Evolutionary conservation across 73 alveolate species (phyloP), one percentile per base, ranked within the genome.

Genomic region (Durusdinium trenchii): DNA sequence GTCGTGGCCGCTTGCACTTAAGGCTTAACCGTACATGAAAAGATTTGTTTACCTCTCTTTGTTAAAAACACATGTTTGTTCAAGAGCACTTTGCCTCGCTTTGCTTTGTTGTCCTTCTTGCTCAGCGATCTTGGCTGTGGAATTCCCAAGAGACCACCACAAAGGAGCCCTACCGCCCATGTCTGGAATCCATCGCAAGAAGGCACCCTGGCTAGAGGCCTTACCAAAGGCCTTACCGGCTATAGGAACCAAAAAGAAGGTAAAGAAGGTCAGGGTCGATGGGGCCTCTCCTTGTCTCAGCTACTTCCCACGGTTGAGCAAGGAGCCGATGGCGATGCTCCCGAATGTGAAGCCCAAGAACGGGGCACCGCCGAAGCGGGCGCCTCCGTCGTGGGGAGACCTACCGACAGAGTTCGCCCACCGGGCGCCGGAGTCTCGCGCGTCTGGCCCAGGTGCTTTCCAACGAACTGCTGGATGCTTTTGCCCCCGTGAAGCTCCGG

Each of bases 391-490:
- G 94, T n/a, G 6, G 48, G 40, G 28, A 10, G 52, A 10, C 78
- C 40, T 30, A 14, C 35, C 10, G 14, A 5, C 10, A 42, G 60
- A 12, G 36, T 30, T 35, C 35, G 54, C 86, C 51, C 28, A 62
- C 1, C 4, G 28, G 28, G 43, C 10, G 46, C 79, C 79, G 36
- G 2, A 32, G 79, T 43, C 79, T 6, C 23, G n/a, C 73, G 7
- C 73, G n/a, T 2, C 73, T 60, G 4, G 10, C 43, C 3, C 3
- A 92, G 98, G 98, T 92, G 7, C 76, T 92, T 3, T 92, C 98
- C 60, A 92, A 92, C 61, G 98, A 92, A 79, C 62, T 92, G 90
- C 98, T 92, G 81, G 98, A 92, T 73, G 98, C 98, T 47, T 92
- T 92, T 16, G 98, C 98, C 36, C 98, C 98, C 1, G 98, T 92